Conservation (phyloP, 331 rosid species). For the Malus hybrid region DNA sequence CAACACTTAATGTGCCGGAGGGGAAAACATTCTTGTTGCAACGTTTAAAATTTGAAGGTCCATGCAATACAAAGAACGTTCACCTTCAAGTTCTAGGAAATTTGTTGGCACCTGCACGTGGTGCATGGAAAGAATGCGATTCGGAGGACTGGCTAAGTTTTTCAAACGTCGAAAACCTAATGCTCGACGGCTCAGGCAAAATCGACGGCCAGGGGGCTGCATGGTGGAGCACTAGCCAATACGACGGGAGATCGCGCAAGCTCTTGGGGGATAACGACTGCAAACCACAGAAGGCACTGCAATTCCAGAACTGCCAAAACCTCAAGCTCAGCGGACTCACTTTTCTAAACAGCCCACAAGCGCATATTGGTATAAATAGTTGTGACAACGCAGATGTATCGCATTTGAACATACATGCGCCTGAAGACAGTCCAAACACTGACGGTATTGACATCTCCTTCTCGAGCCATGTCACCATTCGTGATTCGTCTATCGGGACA, state of each 20-base stretch:
- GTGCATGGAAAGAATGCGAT: not conserved
- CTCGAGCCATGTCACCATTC: not conserved
- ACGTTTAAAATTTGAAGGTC: not conserved
- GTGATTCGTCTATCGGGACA: not conserved
- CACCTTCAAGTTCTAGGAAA: not conserved
- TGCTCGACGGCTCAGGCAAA: not conserved
- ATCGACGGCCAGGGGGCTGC: not conserved
- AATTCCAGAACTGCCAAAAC: not conserved
- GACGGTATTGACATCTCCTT: not conserved
- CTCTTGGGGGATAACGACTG: not conserved
- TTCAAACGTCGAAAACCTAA: not conserved
- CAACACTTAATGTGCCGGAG: not conserved
- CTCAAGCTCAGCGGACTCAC: not conserved
- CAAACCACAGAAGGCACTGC: not conserved
- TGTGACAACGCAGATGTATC: not conserved
- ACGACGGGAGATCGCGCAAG: not conserved
- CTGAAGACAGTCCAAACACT: not conserved
- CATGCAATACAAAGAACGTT: not conserved
- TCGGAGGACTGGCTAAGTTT: not conserved
- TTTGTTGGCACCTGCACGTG: not conserved
- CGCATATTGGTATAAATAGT: not conserved
- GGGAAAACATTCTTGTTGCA: not conserved
- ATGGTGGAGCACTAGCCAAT: not conserved
- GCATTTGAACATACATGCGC: not conserved
- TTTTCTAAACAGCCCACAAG: not conserved